Base-by-base conservation (phyloP, 2,329 filamentous ascomycete species). In the Phialocephala subalpina region DNA sequence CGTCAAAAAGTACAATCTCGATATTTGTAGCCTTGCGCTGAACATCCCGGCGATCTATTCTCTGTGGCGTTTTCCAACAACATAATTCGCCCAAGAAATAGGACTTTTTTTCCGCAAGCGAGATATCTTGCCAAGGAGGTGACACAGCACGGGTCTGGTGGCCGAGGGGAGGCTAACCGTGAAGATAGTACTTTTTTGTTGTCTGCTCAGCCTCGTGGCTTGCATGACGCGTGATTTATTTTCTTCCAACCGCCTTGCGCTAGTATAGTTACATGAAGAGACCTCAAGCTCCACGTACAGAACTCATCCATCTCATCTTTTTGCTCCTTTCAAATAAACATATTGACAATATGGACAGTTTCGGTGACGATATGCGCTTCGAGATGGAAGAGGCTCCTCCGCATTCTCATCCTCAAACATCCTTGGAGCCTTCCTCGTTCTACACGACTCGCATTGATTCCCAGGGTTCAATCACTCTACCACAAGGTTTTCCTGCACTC, bases 131-230 rank as follows among this genome's bases (percentile, higher is more conserved):
- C 58, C 40, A 60, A 60, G n/a, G 42, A 60, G 40, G 58, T 60
- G 40, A 36, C 58, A 62, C 62, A 59, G 18, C 4, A 58, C 61
- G n/a, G 22, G 36, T 22, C 36, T n/a, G n/a, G n/a, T n/a, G n/a
- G n/a, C n/a, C n/a, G n/a, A n/a, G n/a, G n/a, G 25, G 38, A 64
- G 53, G 62, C 55, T 57, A 20, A 59, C 47, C n/a, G 62, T 38
- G 29, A 52, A 59, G 62, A 64, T 64, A 64, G 62, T 64, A 64
- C 62, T n/a, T n/a, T 64, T 64, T 64, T 63, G 40, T 53, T 2
- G 62, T 14, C 36, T 5, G 38, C 62, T 52, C 62, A 59, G 62
- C 55, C 62, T 53, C 62, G 29, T 7, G 33, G 25, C 47, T 42
- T 45, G 60, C 45, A 53, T 62, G 33, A 56, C 33, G 22, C 38